These are phyloP conservation scores for Cystoderma amianthinum DNA, from an alignment of 768 basidiomycete genomes.

Conservation along the genomic window DNA sequence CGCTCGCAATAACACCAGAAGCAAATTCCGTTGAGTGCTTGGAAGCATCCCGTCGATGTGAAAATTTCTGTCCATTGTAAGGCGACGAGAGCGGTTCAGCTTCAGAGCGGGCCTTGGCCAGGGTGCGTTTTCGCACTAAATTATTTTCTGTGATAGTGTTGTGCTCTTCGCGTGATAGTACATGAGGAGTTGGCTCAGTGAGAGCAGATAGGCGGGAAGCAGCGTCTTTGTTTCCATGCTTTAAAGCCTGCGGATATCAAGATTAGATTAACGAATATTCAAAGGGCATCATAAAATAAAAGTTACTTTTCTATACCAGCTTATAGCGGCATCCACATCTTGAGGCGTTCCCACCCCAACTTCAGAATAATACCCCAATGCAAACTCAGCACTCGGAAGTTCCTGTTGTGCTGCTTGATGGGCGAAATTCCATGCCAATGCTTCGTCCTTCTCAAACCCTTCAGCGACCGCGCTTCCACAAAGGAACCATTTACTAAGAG, in stretches of 20 bases:
- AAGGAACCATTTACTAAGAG: background rate
- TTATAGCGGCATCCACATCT: background rate
- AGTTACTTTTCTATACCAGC: background rate
- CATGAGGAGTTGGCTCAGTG: background rate
- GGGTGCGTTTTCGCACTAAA: background rate
- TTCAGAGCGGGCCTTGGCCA: background rate
- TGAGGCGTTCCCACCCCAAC: background rate
- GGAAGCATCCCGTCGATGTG: no score
- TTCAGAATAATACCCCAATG: background rate
- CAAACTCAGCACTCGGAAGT: background rate
- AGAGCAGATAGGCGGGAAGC: background rate
- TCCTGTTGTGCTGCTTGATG: background rate
- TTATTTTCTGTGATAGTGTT: background rate
- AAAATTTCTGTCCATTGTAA: no score
- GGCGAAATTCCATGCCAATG: background rate
- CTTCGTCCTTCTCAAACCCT: background rate
- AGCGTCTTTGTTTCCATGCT: background rate
- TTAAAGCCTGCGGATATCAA: no score
- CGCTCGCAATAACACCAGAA: no score
- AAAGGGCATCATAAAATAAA: no score
- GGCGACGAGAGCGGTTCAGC: no score
- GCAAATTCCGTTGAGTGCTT: no score
- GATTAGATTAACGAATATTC: background rate
- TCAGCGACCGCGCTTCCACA: background rate
- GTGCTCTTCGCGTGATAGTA: background rate